Percentiles rank a stretch among this genome's conserved stretches.
Evolutionary conservation across 1,139 yeast genomes (phyloP).

Genomic region (Casaregolazyma lundiana): DNA sequence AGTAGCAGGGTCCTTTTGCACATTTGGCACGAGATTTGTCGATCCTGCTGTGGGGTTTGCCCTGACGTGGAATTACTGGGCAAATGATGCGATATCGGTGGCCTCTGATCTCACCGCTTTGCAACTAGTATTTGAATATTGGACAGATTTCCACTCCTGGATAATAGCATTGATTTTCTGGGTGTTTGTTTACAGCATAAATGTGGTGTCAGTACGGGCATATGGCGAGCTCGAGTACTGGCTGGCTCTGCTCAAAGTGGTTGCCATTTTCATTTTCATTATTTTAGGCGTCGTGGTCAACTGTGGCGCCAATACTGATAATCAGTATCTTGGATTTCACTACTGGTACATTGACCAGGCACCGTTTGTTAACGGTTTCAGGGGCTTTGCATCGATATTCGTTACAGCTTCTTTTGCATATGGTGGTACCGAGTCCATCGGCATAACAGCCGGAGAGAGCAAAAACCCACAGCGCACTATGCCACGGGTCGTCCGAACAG

Average conservation of each 20-base stretch:
- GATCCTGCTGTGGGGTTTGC: conserved; percentile 59
- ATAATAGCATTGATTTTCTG: conserved; percentile 62
- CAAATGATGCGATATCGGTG: conserved; percentile 75
- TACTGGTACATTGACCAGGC: conserved; percentile 67
- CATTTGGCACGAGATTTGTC: conserved; percentile 43
- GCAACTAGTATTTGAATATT: conserved; percentile 68
- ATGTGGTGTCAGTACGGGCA: conserved; percentile 57
- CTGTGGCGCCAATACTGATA: conserved; percentile 68
- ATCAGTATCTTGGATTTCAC: conserved; percentile 61
- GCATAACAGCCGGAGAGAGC: conserved; percentile 74
- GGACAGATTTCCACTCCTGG: conserved; percentile 76
- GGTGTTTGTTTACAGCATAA: conserved; percentile 42
- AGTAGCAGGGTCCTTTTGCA: conserved; percentile 29
- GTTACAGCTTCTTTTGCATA: conserved; percentile 56
- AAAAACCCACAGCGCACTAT: conserved; percentile 59
- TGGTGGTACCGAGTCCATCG: conserved; percentile 58
- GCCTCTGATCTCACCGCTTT: conserved; percentile 66
- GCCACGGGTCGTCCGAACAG: conserved; percentile 59
- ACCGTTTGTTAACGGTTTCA: conserved; percentile 51
- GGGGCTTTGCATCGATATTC: conserved; percentile 60
- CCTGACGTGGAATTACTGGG: conserved; percentile 82
- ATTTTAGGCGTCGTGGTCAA: conserved; percentile 63
- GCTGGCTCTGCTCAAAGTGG: conserved; percentile 61
- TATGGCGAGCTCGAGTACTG: conserved; percentile 69
- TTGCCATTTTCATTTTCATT: conserved; percentile 71